Percentiles rank a stretch among this genome's conserved stretches.
phyloP scores from a whole-genome alignment of 768 basidiomycete genomes.

The Trametes meyenii region DNA sequence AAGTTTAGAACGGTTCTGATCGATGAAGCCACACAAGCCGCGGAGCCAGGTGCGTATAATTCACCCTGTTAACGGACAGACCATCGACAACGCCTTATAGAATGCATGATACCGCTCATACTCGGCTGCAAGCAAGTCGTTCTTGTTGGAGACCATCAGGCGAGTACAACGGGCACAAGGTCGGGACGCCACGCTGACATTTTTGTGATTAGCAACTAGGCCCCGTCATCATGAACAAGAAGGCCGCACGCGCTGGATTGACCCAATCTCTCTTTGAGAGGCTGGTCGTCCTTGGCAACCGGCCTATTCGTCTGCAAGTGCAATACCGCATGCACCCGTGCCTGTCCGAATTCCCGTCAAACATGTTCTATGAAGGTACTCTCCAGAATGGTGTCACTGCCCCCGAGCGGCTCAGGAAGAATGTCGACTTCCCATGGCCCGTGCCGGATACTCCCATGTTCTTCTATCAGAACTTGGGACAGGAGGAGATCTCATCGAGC shows the following conservation, averaged over 20 bases:
- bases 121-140: conserved; percentile 99
- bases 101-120: conserved; percentile 99
- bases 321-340: conserved; percentile 99
- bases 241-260: conserved; percentile 97
- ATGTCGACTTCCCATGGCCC: conserved; percentile 99
- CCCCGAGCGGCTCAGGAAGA: conserved; percentile 94
- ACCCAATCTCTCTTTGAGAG: conserved; percentile 99
- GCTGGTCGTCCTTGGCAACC: conserved; percentile 91
- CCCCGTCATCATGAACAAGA: conserved; percentile 99
- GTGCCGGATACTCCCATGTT: conserved; percentile 98
- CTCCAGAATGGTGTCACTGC: conserved; percentile 99
- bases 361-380: conserved; percentile 99
- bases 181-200: conserved; percentile 14
- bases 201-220: conserved; percentile 73
- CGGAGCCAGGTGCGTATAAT: conserved; percentile 77
- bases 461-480: conserved; percentile 99
- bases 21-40: conserved; percentile 98
- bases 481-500: conserved; percentile 98
- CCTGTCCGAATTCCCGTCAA: conserved; percentile 97
- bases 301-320: conserved; percentile 97
- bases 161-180: conserved; percentile 16
- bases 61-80: neutral
- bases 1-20: conserved; percentile 99
- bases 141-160: conserved; percentile 91
- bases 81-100: conserved; percentile 44